phyloP scores from a whole-genome alignment of 768 basidiomycete species.

The Lyophyllum atratum region DNA sequence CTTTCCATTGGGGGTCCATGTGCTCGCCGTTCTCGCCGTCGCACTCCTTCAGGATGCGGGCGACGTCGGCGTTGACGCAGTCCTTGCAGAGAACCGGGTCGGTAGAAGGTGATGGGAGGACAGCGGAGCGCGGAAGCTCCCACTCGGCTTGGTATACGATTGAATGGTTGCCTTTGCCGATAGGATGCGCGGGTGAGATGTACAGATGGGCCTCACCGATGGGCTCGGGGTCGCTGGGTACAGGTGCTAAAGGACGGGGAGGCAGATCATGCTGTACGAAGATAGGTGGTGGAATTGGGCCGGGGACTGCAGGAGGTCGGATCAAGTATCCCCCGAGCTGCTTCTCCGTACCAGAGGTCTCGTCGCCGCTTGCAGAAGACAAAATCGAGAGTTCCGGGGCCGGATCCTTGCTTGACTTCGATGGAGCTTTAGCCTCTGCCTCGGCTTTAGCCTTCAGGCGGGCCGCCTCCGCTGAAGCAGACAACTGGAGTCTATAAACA shows the following conservation, averaged over 20 bases:
- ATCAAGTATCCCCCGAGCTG: conserved; percentile 13
- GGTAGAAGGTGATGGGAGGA: neutral
- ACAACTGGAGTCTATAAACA: conserved; percentile 29
- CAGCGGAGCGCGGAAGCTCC: conserved; percentile 18
- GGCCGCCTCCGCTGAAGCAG: neutral
- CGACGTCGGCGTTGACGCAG: conserved; percentile 37
- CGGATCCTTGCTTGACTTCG: neutral
- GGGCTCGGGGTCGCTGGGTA: neutral
- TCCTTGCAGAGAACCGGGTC: conserved; percentile 31
- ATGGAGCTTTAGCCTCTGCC: conserved; percentile 10
- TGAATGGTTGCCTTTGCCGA: conserved; percentile 57
- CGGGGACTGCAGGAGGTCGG: conserved; percentile 3
- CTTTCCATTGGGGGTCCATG: conserved; percentile 16
- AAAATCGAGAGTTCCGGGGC: neutral
- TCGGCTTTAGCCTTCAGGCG: conserved; percentile 12
- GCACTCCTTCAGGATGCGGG: conserved; percentile 21
- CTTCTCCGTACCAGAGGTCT: neutral
- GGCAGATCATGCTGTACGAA: conserved; percentile 30
- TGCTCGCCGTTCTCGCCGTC: conserved; percentile 26
- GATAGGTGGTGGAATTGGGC: conserved; percentile 24
- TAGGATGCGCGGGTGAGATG: conserved; percentile 33
- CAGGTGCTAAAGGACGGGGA: conserved; percentile 8
- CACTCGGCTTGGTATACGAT: conserved; percentile 50
- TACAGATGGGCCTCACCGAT: conserved; percentile 50
- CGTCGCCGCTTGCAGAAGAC: neutral